phyloP scores from a whole-genome alignment of 768 basidiomycete genomes.

The Chalciporus piperatus region DNA sequence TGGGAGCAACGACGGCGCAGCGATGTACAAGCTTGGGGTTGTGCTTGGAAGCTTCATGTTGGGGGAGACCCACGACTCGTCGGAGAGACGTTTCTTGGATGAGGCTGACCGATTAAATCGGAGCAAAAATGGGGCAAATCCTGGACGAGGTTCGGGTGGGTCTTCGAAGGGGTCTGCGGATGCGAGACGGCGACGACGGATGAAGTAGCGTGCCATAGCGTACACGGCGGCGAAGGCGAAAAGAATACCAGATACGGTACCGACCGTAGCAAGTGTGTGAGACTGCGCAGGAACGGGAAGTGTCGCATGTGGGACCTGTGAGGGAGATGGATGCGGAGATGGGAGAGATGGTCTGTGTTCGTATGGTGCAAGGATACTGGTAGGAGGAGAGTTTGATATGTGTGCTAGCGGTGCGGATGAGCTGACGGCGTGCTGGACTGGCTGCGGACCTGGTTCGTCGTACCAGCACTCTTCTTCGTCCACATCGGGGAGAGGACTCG shows the following conservation, averaged over 20 bases:
- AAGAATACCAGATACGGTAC: constrained; percentile 13
- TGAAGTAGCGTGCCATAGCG: constrained; percentile 7
- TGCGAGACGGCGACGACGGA: constrained; percentile 10
- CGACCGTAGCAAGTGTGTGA: constrained; percentile 15
- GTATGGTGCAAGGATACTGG: constrained; percentile 13
- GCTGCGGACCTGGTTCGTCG: neutral
- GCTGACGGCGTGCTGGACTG: neutral
- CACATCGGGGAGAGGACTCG: constrained; percentile 8
- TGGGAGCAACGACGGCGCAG: constrained; percentile 1
- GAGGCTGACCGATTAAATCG: neutral
- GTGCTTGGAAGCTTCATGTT: constrained; percentile 9
- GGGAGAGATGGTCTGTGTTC: neutral
- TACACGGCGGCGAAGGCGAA: constrained; percentile 9
- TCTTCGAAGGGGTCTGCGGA: constrained; percentile 11
- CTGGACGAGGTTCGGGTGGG: neutral
- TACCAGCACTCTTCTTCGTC: constrained; percentile 6
- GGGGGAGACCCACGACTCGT: constrained; percentile 27
- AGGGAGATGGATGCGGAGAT: constrained; percentile 9
- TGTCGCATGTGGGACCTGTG: constrained; percentile 9
- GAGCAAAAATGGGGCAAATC: constrained; percentile 4
- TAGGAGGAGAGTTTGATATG: constrained; percentile 2
- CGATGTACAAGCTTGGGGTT: neutral
- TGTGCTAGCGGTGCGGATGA: neutral
- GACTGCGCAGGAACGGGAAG: constrained; percentile 4
- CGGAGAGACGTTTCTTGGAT: constrained; percentile 22